These are phyloP conservation scores for Kwoniella pini DNA, from an alignment of 768 basidiomycete species.

Conservation along the genomic window DNA sequence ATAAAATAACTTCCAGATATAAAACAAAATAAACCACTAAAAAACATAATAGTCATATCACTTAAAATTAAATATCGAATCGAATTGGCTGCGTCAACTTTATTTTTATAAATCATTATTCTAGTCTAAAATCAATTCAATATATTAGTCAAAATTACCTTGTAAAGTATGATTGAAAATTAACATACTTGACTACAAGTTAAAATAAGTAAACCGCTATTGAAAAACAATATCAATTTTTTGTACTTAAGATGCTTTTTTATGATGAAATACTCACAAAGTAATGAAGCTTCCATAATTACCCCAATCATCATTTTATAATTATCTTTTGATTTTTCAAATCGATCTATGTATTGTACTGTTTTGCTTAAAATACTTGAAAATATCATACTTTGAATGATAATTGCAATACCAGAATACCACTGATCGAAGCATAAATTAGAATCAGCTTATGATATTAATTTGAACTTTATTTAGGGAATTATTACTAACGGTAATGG, in stretches of 20 bases:
- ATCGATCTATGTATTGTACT: neutral
- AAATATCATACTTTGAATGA: neutral
- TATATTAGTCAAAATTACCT: neutral
- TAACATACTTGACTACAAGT: neutral
- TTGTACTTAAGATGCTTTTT: too few species aligned
- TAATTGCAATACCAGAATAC: neutral
- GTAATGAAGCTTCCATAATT: neutral
- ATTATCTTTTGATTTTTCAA: neutral
- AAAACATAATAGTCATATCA: constrained; percentile 1
- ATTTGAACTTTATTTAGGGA: neutral
- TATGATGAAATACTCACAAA: neutral
- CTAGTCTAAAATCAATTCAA: neutral
- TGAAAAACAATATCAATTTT: neutral
- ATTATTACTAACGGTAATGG: neutral
- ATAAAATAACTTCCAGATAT: neutral
- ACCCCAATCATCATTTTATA: neutral
- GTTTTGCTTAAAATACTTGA: neutral
- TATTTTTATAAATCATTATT: neutral
- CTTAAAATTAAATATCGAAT: neutral
- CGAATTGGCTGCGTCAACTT: neutral
- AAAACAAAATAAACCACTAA: neutral
- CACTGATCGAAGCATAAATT: neutral
- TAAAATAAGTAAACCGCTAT: neutral
- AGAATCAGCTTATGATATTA: neutral
- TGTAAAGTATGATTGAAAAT: neutral